Conservation (phyloP, 345 rosid genomes). For the Moricandia arvensis region DNA sequence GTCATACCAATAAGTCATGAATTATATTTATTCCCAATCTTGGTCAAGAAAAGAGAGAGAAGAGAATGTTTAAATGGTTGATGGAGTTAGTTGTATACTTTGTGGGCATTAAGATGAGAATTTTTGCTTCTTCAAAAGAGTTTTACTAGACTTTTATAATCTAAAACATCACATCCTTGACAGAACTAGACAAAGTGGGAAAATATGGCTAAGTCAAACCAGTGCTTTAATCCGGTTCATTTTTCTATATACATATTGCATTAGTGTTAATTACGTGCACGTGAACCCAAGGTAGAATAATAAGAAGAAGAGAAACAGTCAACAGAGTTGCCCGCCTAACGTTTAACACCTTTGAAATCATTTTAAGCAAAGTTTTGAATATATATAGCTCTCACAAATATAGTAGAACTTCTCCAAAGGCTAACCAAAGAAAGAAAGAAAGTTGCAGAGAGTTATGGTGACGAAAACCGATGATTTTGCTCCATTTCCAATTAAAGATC, state of each 20-base stretch:
- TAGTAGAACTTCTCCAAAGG: neutral
- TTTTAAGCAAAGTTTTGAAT: constrained; percentile 7
- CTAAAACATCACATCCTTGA: constrained; percentile 7
- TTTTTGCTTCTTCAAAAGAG: neutral
- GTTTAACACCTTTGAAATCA: constrained; percentile 13
- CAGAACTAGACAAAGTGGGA: neutral
- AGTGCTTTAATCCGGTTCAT: constrained; percentile 3
- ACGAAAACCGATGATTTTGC: constrained; percentile 60
- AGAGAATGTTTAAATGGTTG: constrained; percentile 26
- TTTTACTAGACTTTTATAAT: neutral
- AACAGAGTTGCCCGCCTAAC: constrained; percentile 41
- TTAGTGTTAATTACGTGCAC: constrained; percentile 30
- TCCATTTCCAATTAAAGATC: constrained; percentile 79
- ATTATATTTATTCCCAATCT: neutral
- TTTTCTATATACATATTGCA: constrained; percentile 1
- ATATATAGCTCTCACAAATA: neutral
- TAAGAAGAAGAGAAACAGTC: constrained; percentile 19
- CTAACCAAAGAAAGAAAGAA: neutral
- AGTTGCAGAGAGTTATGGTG: constrained; percentile 36
- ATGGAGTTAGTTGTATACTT: constrained; percentile 37
- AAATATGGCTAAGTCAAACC: constrained; percentile 10
- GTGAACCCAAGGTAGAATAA: constrained; percentile 20
- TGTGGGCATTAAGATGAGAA: constrained; percentile 27
- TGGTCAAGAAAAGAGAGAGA: neutral
- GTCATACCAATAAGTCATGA: constrained; percentile 22